Conservation (phyloP, 345 rosid species). For the Salix purpurea region DNA sequence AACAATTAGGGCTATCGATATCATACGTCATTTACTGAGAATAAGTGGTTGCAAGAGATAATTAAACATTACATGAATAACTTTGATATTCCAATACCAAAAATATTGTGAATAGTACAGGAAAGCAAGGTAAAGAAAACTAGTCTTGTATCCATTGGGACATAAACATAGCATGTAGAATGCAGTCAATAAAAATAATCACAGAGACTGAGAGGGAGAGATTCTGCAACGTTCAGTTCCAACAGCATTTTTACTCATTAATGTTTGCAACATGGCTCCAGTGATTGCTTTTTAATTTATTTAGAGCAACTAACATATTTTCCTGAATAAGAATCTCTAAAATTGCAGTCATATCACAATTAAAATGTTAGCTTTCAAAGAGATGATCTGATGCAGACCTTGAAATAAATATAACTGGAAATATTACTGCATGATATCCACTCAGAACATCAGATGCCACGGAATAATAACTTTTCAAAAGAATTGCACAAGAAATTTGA, state of each 20-base stretch:
- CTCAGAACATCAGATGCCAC: slow-evolving; percentile 70
- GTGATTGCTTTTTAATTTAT: neutral
- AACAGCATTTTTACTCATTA: neutral
- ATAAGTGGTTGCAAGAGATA: neutral
- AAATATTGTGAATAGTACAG: neutral
- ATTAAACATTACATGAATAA: neutral
- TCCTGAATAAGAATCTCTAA: neutral
- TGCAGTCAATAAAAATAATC: no score
- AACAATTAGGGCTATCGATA: neutral
- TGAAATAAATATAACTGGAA: slow-evolving; percentile 82
- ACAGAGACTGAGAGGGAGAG: neutral
- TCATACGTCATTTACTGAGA: neutral
- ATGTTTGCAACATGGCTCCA: neutral
- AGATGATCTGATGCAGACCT: slow-evolving; percentile 42
- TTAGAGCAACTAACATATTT: neutral
- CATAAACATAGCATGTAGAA: no score
- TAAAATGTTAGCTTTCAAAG: neutral
- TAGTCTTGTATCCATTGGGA: neutral
- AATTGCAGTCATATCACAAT: neutral
- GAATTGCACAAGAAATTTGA: slow-evolving; percentile 77
- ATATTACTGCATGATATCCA: slow-evolving; percentile 56
- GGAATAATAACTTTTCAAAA: slow-evolving; percentile 75
- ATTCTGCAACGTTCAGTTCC: neutral
- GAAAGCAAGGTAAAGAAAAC: neutral
- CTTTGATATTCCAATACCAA: neutral